Conservation (phyloP, 805 yeast genomes). For the Pichia cabralensis region DNA sequence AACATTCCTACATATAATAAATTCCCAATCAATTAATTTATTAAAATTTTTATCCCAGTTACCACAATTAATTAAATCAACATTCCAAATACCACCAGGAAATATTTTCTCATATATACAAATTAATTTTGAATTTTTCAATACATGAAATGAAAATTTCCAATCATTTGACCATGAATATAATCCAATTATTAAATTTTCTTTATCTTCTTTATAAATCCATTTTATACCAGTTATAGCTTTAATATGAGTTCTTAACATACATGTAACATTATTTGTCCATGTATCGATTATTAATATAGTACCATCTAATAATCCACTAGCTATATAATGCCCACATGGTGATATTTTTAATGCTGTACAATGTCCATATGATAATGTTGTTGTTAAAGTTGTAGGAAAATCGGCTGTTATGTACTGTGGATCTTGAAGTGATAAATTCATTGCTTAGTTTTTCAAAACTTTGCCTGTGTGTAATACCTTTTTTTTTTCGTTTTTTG, state of each 20-base stretch:
- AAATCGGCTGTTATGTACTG: slow-evolving; percentile 85
- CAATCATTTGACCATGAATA: slow-evolving; percentile 74
- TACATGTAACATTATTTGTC: slow-evolving; percentile 48
- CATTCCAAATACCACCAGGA: slow-evolving; percentile 10
- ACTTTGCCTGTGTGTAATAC: too few species aligned
- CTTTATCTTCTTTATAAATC: slow-evolving; percentile 36
- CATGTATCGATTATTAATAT: slow-evolving; percentile 67
- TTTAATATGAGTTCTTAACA: slow-evolving; percentile 55
- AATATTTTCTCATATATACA: slow-evolving; percentile 6
- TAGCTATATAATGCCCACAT: slow-evolving; percentile 79
- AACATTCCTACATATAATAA: slow-evolving; percentile 4
- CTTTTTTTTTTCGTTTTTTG: too few species aligned
- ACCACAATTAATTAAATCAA: neutral
- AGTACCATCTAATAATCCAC: slow-evolving; percentile 67
- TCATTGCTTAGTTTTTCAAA: slow-evolving; percentile 43
- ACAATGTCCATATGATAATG: slow-evolving; percentile 56
- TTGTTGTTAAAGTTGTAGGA: slow-evolving; percentile 74
- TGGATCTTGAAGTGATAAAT: slow-evolving; percentile 78
- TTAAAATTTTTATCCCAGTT: neutral
- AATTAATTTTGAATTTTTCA: slow-evolving; percentile 32
- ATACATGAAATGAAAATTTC: slow-evolving; percentile 75
- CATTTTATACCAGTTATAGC: slow-evolving; percentile 67
- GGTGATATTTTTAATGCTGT: slow-evolving; percentile 60
- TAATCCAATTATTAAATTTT: slow-evolving; percentile 27
- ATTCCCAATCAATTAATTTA: slow-evolving; percentile 2